Evolutionary conservation across 1,139 yeast genomes (phyloP).

Genomic region (Meyerozyma sp.): DNA sequence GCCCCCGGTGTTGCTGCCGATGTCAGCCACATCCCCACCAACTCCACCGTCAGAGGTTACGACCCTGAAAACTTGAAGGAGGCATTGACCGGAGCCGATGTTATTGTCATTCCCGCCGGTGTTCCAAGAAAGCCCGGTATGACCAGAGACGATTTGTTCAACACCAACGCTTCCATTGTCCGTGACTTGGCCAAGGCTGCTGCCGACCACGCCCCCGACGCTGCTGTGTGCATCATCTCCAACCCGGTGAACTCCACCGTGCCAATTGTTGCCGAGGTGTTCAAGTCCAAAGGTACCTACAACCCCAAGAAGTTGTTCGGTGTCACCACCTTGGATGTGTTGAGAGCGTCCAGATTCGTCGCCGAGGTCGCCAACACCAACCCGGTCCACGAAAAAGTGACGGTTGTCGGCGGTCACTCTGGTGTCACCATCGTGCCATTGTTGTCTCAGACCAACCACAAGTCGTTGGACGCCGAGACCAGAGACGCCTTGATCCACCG

Average conservation of each 20-base stretch:
- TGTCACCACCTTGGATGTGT: slow-evolving; percentile 86
- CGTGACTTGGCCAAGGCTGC: slow-evolving; percentile 77
- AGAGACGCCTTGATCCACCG: slow-evolving; percentile 74
- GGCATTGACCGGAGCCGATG: slow-evolving; percentile 68
- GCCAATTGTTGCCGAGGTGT: slow-evolving; percentile 84
- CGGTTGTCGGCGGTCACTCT: slow-evolving; percentile 96
- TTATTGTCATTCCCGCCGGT: slow-evolving; percentile 92
- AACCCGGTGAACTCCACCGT: slow-evolving; percentile 97
- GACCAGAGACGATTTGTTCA: slow-evolving; percentile 95
- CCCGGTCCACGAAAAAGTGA: slow-evolving; percentile 59
- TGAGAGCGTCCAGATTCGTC: slow-evolving; percentile 79
- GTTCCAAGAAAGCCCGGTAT: slow-evolving; percentile 97
- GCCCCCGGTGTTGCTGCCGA: slow-evolving; percentile 94
- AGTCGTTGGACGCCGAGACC: slow-evolving; percentile 43
- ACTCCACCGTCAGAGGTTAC: slow-evolving; percentile 64
- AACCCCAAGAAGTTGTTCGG: slow-evolving; percentile 83
- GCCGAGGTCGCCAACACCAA: slow-evolving; percentile 34
- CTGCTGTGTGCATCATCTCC: slow-evolving; percentile 74
- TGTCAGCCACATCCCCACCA: slow-evolving; percentile 83
- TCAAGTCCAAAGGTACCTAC: slow-evolving; percentile 68
- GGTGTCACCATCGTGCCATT: slow-evolving; percentile 93
- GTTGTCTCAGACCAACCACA: slow-evolving; percentile 61
- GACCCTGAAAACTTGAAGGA: slow-evolving; percentile 56
- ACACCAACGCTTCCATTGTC: slow-evolving; percentile 88
- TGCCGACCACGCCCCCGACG: slow-evolving; percentile 68